Base-by-base conservation (phyloP, 1,139 yeast genomes). In the Geotrichum restrictum region DNA sequence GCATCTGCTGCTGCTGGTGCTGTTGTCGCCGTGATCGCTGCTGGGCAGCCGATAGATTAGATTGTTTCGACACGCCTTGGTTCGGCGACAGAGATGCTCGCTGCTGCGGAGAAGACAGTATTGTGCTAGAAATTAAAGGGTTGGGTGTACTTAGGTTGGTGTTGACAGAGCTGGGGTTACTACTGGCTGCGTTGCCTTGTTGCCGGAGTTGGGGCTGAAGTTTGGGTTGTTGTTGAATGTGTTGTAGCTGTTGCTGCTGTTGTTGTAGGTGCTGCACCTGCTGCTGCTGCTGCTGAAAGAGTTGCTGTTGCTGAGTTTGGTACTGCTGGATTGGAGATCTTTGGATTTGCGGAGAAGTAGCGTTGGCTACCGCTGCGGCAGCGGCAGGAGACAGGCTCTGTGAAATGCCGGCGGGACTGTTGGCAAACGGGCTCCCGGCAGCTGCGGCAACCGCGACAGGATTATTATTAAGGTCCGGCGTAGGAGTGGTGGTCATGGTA, bases 401-500 rank as follows among this genome's bases (percentile, higher is more conserved):
- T 1, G 38, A 14, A 21, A 43, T n/a, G 29, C 31, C 24, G n/a
- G 44, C 44, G 19, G 47, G 47, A 19, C 47, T 43, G 31, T 44
- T 49, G 43, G 22, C 39, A 34, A 31, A 42, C n/a, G 37, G 48
- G 38, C 36, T 49, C 44, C 39, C 49, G 11, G 38, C 51, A 24
- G 45, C 44, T 18, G 27, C 44, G 16, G 54, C 41, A 8, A 42
- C 48, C 3, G 37, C 33, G 5, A 45, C 43, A 4, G 45, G 34
- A 27, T 43, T 51, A 33, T 24, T 39, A 24, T 45, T 45, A 10
- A 42, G 37, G 16, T 42, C 40, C 2, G 51, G 42, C n/a, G 46
- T 41, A 14, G 51, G 45, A n/a, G 41, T 43, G 24, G 41, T 37
- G 14, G 44, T 32, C 45, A 48, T 33, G 1, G 51, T 27, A 27